A percentile compares a stretch with the other conserved stretches of the same genome.
Evolutionary conservation across 2,329 filamentous ascomycete species (phyloP).

Genomic region (Colletotrichum caudatum): DNA sequence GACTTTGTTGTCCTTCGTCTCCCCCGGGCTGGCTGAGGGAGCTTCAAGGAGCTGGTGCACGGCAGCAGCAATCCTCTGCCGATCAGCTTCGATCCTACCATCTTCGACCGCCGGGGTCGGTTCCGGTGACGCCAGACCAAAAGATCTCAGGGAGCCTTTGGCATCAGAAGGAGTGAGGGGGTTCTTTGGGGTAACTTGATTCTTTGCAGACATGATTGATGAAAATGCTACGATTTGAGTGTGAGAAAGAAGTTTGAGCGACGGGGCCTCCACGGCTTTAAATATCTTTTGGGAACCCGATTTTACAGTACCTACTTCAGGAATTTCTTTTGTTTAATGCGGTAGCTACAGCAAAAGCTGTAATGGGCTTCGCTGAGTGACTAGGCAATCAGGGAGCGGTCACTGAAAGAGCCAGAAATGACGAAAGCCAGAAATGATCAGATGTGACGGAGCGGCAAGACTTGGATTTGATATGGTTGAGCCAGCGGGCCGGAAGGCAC

Average conservation of each 20-base stretch:
- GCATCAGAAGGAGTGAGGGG: not conserved
- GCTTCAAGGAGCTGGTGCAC: too few species aligned
- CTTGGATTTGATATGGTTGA: not conserved
- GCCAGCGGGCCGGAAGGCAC: not conserved
- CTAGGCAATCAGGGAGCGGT: not conserved
- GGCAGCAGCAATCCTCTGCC: not conserved
- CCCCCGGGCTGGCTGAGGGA: too few species aligned
- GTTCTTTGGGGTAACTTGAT: too few species aligned
- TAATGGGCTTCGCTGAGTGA: not conserved
- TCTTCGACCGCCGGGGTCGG: too few species aligned
- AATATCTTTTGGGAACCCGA: not conserved
- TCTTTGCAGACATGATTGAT: not conserved
- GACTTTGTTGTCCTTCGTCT: not conserved
- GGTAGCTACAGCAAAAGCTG: not conserved
- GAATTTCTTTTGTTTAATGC: not conserved
- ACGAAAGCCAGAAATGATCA: not conserved
- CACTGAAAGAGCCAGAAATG: not conserved
- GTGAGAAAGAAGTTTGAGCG: not conserved
- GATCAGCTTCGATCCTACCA: too few species aligned
- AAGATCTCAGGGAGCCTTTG: too few species aligned
- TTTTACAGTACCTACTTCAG: not conserved
- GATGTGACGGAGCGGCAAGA: too few species aligned
- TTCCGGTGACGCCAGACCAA: too few species aligned
- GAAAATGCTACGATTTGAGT: not conserved
- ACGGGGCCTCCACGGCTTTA: not conserved